phyloP scores from a whole-genome alignment of 139 green algal genomes.

The Pleodorina starrii region DNA sequence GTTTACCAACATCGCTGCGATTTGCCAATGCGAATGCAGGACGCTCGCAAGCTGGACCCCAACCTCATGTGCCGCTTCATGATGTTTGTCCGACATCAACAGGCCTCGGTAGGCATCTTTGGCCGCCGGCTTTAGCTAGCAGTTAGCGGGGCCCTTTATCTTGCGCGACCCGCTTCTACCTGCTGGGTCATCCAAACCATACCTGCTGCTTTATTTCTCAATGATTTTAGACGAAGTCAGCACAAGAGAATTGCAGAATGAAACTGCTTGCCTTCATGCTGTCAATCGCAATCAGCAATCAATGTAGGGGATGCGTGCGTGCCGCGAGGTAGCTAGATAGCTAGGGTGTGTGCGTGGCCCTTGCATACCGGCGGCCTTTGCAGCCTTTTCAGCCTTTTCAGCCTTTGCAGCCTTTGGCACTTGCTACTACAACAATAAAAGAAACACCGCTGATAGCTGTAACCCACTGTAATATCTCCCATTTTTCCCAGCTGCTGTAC shows the following conservation, averaged over 20 bases:
- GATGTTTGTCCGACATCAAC: constrained; percentile 37
- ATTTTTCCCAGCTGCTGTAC: too few relatives aligned
- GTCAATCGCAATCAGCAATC: too few relatives aligned
- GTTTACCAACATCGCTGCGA: background rate
- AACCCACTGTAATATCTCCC: too few relatives aligned
- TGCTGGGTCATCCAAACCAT: background rate
- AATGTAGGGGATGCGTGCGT: too few relatives aligned
- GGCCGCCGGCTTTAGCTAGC: background rate
- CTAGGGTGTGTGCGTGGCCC: too few relatives aligned
- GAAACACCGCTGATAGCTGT: too few relatives aligned
- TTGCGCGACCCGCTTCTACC: background rate
- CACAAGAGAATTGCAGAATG: background rate
- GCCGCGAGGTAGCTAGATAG: too few relatives aligned
- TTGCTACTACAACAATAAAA: too few relatives aligned
- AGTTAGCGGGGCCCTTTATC: background rate
- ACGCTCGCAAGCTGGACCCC: constrained; percentile 16
- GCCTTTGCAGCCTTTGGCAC: too few relatives aligned
- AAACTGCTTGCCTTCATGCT: background rate
- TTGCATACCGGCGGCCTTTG: too few relatives aligned
- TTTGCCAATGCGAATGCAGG: background rate
- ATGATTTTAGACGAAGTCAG: background rate
- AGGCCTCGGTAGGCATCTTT: constrained; percentile 11
- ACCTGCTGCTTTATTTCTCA: background rate
- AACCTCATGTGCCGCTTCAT: constrained; percentile 36
- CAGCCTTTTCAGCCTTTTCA: too few relatives aligned